Percentiles rank a stretch among this genome's conserved stretches.
Evolutionary conservation across 129 eudicot species (phyloP).

Genomic region (Flaveria trinervia): DNA sequence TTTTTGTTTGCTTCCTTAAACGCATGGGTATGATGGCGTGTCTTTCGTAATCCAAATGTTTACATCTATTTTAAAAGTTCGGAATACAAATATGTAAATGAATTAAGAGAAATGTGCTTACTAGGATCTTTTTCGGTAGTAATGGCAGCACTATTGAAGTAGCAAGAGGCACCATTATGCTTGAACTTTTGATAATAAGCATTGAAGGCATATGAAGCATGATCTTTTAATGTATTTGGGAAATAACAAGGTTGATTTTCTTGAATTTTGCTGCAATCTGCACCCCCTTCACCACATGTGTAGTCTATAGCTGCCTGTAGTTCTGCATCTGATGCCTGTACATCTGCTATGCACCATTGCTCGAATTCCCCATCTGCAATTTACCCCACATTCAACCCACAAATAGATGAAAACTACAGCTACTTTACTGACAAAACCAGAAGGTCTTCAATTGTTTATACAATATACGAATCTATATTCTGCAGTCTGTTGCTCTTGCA

Average conservation of each 20-base stretch:
- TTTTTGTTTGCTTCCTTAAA: too few species aligned
- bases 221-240: constrained; percentile 66
- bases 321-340: constrained; percentile 64
- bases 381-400: constrained; percentile 10
- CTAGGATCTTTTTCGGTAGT: constrained; percentile 67
- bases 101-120: constrained; percentile 34
- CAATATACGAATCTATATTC: too few species aligned
- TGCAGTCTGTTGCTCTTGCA: too few species aligned
- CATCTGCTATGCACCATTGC: constrained; percentile 85
- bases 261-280: constrained; percentile 65
- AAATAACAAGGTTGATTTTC: constrained; percentile 63
- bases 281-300: constrained; percentile 74
- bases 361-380: constrained; percentile 46
- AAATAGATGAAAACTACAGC: constrained; percentile 5
- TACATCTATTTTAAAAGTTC: background rate
- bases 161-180: constrained; percentile 73
- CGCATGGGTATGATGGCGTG: too few species aligned
- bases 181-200: constrained; percentile 67
- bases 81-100: background rate
- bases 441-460: too few species aligned
- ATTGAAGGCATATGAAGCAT: constrained; percentile 83
- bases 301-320: constrained; percentile 62
- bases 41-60: too few species aligned
- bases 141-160: constrained; percentile 68
- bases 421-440: too few species aligned